phyloP scores from a whole-genome alignment of 768 basidiomycete genomes.

The Leccinum disarticulatum region DNA sequence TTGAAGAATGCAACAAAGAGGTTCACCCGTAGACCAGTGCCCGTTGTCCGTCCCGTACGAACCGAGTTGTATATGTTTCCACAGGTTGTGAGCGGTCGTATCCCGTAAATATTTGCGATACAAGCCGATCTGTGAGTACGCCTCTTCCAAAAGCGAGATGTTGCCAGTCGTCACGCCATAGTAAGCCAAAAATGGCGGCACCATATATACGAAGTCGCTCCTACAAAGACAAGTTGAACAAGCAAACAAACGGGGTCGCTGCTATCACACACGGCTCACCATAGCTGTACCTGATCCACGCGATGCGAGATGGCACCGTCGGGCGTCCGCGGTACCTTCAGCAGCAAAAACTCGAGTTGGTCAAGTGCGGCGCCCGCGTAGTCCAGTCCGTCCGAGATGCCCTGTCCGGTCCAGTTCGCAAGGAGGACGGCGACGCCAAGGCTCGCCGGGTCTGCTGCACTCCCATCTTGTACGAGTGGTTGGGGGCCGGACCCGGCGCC shows the following conservation, averaged over 20 bases:
- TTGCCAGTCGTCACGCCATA: conserved; percentile 68
- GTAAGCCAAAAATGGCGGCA: conserved; percentile 84
- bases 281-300: conserved; percentile 64
- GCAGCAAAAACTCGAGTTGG: conserved; percentile 64
- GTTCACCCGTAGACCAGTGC: conserved; percentile 75
- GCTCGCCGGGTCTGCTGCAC: conserved; percentile 76
- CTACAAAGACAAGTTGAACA: conserved; percentile 33
- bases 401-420: conserved; percentile 51
- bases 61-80: conserved; percentile 76
- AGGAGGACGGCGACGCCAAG: conserved; percentile 70
- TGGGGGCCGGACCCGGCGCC: conserved; percentile 49
- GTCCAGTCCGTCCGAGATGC: conserved; percentile 41
- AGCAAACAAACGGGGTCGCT: background rate
- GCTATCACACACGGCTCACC: conserved; percentile 38
- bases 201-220: conserved; percentile 84
- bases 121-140: conserved; percentile 69
- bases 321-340: conserved; percentile 54
- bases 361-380: conserved; percentile 64
- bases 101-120: conserved; percentile 70
- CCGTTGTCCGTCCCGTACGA: conserved; percentile 53
- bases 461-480: conserved; percentile 56
- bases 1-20: background rate
- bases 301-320: conserved; percentile 87
- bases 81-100: conserved; percentile 49
- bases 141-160: conserved; percentile 54